Conservation (phyloP, 257 asterid species). For the Rauvolfia tetraphylla region DNA sequence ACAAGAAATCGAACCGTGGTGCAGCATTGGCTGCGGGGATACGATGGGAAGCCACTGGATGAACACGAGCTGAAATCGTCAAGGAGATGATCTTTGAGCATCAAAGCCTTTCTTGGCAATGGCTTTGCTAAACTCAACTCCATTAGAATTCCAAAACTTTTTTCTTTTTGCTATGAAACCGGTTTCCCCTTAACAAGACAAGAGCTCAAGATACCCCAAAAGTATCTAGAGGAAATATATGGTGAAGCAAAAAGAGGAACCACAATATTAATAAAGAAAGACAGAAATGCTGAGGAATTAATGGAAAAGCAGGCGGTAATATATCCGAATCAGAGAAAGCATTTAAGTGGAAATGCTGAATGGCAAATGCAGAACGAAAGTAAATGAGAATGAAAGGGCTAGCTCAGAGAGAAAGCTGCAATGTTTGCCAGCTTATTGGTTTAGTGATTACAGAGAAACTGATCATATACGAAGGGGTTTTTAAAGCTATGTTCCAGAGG, state of each 20-base stretch:
- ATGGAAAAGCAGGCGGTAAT: conserved; percentile 10
- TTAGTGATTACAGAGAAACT: conserved; percentile 2
- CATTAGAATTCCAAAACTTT: conserved; percentile 8
- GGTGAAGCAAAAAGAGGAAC: background rate
- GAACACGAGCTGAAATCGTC: conserved; percentile 52
- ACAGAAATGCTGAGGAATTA: conserved; percentile 6
- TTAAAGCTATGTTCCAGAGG: background rate
- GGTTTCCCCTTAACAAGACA: too few species aligned
- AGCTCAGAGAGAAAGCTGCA: conserved; percentile 5
- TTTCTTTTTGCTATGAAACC: too few species aligned
- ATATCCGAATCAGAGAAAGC: conserved; percentile 13
- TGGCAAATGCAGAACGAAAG: background rate
- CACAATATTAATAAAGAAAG: conserved; percentile 1
- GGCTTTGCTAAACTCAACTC: conserved; percentile 23
- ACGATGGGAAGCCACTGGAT: conserved; percentile 45
- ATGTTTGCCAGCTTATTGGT: background rate
- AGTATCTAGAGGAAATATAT: too few species aligned
- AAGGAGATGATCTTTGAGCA: conserved; percentile 42
- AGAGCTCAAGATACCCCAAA: background rate
- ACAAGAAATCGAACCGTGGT: conserved; percentile 38
- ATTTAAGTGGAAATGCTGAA: conserved; percentile 16
- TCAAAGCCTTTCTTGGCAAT: conserved; percentile 22
- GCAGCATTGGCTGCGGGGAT: conserved; percentile 38
- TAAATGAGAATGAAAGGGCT: conserved; percentile 9
- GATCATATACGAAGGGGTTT: background rate